These are phyloP conservation scores for Entomortierella chlamydospora DNA, from an alignment of 192 early-diverging fungal species.

Conservation along the genomic window DNA sequence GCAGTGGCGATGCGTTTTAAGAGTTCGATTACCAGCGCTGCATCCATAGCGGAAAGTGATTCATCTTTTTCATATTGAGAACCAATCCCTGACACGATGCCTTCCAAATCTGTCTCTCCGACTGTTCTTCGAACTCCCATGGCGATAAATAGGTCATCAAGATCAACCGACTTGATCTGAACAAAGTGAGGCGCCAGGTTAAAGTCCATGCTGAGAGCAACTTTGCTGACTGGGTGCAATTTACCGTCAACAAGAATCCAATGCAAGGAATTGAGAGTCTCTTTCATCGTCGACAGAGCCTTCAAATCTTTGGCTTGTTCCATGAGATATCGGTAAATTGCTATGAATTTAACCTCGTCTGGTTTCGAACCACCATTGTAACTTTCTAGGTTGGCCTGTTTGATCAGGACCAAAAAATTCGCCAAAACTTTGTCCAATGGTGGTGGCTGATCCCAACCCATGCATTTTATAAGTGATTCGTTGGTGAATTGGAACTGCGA, in stretches of 20 bases:
- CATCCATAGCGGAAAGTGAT: conserved; percentile 2
- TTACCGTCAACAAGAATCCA: conserved; percentile 22
- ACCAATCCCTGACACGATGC: not conserved
- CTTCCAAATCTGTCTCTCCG: conserved; percentile 7
- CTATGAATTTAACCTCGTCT: not conserved
- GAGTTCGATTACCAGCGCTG: conserved; percentile 4
- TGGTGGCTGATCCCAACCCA: conserved; percentile 33
- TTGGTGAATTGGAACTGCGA: not conserved
- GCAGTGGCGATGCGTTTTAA: not conserved
- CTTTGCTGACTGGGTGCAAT: conserved; percentile 6
- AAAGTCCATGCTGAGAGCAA: conserved; percentile 6
- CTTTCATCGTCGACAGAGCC: not conserved
- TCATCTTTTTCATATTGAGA: conserved; percentile 4
- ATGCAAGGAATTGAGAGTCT: not conserved
- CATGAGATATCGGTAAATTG: conserved; percentile 13
- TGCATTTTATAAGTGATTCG: not conserved
- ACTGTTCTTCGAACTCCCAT: conserved; percentile 25
- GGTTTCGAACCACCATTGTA: too few relatives aligned
- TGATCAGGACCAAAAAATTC: conserved; percentile 4
- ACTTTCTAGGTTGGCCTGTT: not conserved
- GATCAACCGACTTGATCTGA: not conserved
- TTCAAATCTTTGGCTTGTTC: not conserved
- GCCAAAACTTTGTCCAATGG: conserved; percentile 29
- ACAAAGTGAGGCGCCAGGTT: conserved; percentile 22
- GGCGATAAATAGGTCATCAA: conserved; percentile 7